Evolutionary conservation across 805 yeast genomes (phyloP).

Genomic region (Myxozyma melibiosi): DNA sequence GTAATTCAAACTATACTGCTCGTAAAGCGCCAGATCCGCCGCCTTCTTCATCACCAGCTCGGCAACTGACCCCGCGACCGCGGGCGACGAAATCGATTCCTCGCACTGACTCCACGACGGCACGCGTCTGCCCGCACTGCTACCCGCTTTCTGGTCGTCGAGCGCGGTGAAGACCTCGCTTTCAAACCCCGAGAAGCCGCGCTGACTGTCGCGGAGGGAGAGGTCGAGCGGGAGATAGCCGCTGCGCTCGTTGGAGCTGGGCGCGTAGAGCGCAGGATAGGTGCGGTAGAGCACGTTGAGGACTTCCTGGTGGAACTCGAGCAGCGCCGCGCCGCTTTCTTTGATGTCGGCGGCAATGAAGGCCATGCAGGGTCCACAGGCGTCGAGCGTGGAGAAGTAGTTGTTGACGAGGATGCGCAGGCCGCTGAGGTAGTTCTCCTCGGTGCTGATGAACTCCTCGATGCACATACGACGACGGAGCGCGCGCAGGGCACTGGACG

Average conservation of each 20-base stretch:
- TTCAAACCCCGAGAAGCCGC: conserved; percentile 14
- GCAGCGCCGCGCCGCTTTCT: conserved; percentile 21
- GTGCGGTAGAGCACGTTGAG: conserved; percentile 14
- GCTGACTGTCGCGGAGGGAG: conserved; percentile 6
- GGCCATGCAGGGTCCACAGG: conserved; percentile 14
- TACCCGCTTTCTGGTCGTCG: not conserved
- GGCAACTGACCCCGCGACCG: conserved; percentile 26
- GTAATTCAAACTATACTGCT: conserved; percentile 27
- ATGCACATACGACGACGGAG: conserved; percentile 25
- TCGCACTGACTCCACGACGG: conserved; percentile 23
- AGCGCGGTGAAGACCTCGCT: conserved; percentile 19
- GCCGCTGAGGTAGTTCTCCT: conserved; percentile 26
- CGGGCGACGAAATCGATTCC: conserved; percentile 22
- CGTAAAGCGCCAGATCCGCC: conserved; percentile 23
- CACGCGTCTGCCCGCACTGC: not conserved
- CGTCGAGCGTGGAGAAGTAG: conserved; percentile 22
- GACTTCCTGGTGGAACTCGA: conserved; percentile 26
- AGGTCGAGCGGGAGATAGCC: conserved; percentile 7
- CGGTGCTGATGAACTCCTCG: conserved; percentile 30
- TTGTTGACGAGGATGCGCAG: conserved; percentile 26
- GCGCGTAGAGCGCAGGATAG: conserved; percentile 29
- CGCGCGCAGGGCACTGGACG: conserved; percentile 13
- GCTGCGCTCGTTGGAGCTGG: conserved; percentile 1
- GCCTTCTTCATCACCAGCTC: conserved; percentile 22
- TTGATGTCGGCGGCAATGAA: conserved; percentile 18